phyloP scores from a whole-genome alignment of 2,329 filamentous ascomycete genomes.

The Cercospora zeae-maydis region DNA sequence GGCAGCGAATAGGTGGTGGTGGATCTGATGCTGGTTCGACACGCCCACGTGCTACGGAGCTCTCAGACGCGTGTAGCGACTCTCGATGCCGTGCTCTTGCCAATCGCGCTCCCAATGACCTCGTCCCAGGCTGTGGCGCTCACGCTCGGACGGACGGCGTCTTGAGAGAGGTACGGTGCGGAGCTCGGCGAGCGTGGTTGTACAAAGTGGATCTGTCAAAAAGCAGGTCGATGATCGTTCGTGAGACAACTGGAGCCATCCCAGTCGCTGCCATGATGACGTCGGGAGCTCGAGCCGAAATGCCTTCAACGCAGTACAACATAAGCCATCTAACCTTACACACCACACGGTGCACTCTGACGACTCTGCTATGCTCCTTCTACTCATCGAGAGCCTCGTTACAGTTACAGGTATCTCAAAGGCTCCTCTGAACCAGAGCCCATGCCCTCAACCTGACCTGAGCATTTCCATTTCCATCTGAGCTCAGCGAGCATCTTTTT shows the following conservation, averaged over 20 bases:
- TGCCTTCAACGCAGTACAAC: not conserved
- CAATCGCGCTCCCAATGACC: not conserved
- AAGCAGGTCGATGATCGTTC: conserved; percentile 1
- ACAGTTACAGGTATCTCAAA: not conserved
- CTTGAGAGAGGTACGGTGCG: not conserved
- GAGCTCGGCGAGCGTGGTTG: not conserved
- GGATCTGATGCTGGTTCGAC: not conserved
- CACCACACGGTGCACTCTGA: no score
- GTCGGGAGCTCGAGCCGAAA: conserved; percentile 2
- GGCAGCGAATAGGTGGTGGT: not conserved
- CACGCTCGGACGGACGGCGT: not conserved
- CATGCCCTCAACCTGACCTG: not conserved
- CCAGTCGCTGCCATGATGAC: not conserved
- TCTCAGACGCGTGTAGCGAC: not conserved
- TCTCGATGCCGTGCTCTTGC: not conserved
- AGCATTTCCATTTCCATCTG: not conserved
- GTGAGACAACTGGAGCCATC: conserved; percentile 5
- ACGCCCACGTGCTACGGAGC: not conserved
- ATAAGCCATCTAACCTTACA: not conserved
- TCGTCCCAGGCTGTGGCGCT: not conserved
- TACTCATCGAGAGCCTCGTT: not conserved
- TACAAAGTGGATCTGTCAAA: conserved; percentile 8
- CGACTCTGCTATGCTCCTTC: not conserved
- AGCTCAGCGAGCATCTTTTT: not conserved
- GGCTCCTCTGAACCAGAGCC: not conserved